Evolutionary conservation across 768 basidiomycete genomes (phyloP).

Genomic region (Symmetrospora coprosmae): DNA sequence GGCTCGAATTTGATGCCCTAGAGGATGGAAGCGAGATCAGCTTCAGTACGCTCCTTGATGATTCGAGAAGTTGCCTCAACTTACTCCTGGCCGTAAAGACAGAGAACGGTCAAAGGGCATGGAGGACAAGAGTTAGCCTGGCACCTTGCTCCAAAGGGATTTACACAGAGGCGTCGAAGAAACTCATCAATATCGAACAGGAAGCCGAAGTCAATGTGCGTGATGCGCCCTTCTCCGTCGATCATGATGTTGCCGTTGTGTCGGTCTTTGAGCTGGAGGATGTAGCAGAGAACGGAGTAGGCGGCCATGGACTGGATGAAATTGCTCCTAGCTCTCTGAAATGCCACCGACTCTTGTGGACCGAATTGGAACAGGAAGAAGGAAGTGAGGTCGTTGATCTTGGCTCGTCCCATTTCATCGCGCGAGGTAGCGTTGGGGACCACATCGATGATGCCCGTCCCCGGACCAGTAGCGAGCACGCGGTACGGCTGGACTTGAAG

Average conservation of each 20-base stretch:
- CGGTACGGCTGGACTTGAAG: conserved; percentile 90
- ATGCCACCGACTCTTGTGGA: conserved; percentile 68
- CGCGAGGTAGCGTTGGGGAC: conserved; percentile 94
- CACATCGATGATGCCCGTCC: conserved; percentile 98
- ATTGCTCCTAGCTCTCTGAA: conserved; percentile 82
- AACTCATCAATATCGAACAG: conserved; percentile 95
- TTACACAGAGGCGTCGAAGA: no score
- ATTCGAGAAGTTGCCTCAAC: neutral
- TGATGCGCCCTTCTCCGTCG: conserved; percentile 89
- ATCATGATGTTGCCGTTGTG: conserved; percentile 99
- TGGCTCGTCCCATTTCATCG: conserved; percentile 97
- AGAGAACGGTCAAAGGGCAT: conserved; percentile 54
- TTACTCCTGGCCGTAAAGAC: neutral
- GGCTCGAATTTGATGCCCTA: conserved; percentile 99
- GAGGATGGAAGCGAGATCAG: neutral
- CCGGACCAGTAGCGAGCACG: conserved; percentile 90
- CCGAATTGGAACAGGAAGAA: conserved; percentile 93
- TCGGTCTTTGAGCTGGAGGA: conserved; percentile 93
- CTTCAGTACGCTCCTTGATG: neutral
- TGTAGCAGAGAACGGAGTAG: conserved; percentile 94
- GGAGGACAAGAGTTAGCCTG: no score
- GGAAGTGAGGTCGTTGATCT: conserved; percentile 85
- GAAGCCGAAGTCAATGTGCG: conserved; percentile 94
- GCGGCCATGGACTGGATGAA: conserved; percentile 99
- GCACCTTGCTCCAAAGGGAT: no score